phyloP scores from a whole-genome alignment of 306 rosid genomes.

The Sesbania bispinosa region DNA sequence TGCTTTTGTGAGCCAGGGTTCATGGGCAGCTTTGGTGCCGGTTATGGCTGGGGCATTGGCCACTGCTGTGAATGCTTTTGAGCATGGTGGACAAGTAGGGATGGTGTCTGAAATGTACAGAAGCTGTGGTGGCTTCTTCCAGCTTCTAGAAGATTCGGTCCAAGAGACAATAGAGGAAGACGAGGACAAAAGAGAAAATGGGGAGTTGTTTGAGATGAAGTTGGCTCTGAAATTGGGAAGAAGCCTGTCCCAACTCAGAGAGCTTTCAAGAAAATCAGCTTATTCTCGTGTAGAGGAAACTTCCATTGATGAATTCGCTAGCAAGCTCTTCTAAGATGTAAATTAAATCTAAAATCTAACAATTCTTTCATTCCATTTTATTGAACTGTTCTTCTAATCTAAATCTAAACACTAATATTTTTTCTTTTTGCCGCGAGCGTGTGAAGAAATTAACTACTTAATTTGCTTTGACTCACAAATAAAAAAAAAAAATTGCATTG shows the following conservation, averaged over 20 bases:
- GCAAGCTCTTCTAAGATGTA: conserved; percentile 49
- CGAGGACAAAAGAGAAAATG: conserved; percentile 67
- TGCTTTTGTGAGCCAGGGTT: conserved; percentile 37
- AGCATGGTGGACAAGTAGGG: conserved; percentile 75
- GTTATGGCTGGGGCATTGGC: conserved; percentile 63
- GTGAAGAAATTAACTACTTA: conserved; percentile 4
- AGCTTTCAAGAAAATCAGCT: conserved; percentile 57
- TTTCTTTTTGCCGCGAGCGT: background rate
- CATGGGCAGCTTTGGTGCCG: conserved; percentile 33
- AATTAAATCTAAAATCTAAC: background rate
- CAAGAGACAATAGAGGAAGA: conserved; percentile 50
- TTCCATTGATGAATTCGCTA: conserved; percentile 61
- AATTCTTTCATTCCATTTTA: background rate
- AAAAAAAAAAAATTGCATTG: background rate
- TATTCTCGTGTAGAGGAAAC: conserved; percentile 48
- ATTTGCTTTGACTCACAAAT: too few relatives aligned
- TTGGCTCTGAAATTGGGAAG: conserved; percentile 74
- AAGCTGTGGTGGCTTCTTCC: conserved; percentile 55
- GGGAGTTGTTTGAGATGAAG: conserved; percentile 59
- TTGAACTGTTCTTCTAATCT: background rate
- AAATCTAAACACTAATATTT: background rate
- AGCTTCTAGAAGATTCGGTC: conserved; percentile 44
- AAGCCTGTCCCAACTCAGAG: conserved; percentile 57
- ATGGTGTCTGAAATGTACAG: conserved; percentile 83
- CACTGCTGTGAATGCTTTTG: conserved; percentile 43